Evolutionary conservation across 371 early-diverging fungal genomes (phyloP).

Genomic region (Mortierella sp.): DNA sequence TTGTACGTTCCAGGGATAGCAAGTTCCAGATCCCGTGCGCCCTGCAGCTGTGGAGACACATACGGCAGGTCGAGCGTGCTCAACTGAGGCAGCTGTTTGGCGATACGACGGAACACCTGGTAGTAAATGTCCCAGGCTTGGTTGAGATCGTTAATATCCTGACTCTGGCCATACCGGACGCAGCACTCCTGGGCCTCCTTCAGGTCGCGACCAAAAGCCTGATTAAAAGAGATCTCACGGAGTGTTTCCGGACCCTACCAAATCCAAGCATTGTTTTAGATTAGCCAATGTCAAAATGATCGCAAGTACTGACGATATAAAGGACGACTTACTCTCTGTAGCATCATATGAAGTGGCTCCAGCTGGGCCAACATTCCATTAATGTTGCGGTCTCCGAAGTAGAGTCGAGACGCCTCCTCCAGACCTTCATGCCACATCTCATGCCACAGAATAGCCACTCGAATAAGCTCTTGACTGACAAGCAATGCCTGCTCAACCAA

Average conservation of each 20-base stretch:
- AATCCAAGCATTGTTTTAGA: no score
- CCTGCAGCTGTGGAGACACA: conserved; percentile 91
- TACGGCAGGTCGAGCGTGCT: conserved; percentile 90
- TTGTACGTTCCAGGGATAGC: conserved; percentile 96
- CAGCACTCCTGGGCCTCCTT: conserved; percentile 95
- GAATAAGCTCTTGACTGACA: conserved; percentile 96
- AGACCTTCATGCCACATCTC: conserved; percentile 99
- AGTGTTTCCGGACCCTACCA: conserved; percentile 89
- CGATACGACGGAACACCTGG: conserved; percentile 88
- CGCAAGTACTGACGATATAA: no score
- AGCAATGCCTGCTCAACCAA: conserved; percentile 95
- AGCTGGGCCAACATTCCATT: conserved; percentile 94
- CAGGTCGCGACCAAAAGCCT: conserved; percentile 93
- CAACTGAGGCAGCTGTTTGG: conserved; percentile 84
- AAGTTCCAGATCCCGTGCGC: conserved; percentile 87
- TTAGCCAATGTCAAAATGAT: no score
- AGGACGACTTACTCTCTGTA: conserved; percentile 69
- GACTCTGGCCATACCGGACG: conserved; percentile 80
- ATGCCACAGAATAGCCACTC: conserved; percentile 96
- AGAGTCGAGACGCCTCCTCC: conserved; percentile 91
- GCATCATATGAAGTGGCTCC: conserved; percentile 90
- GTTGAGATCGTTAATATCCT: conserved; percentile 85
- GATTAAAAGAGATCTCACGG: conserved; percentile 94
- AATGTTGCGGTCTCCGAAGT: conserved; percentile 88
- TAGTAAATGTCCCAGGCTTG: conserved; percentile 98